A percentile compares a stretch with the other conserved stretches of the same genome.
Evolutionary conservation across 352 stramenopile species (phyloP).

Genomic region (Globisporangium carolinianum): DNA sequence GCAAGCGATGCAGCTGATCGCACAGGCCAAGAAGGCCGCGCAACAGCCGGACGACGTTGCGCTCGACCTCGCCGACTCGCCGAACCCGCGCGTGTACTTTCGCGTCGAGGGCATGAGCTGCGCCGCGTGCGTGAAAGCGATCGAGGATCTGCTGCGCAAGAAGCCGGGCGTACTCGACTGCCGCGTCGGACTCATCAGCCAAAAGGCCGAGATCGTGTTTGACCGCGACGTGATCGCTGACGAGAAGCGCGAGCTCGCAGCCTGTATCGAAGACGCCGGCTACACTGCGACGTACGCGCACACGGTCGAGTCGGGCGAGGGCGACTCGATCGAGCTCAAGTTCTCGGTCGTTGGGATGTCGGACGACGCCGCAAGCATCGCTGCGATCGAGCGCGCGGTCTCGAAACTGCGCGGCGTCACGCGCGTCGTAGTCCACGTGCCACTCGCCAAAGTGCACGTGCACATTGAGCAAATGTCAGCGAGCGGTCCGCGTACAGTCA

Average conservation of each 20-base stretch:
- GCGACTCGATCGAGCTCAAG: slow-evolving; percentile 76
- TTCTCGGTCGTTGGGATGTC: slow-evolving; percentile 72
- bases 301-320: slow-evolving; percentile 63
- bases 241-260: slow-evolving; percentile 33
- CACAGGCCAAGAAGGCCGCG: slow-evolving; percentile 24
- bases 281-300: slow-evolving; percentile 79
- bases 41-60: slow-evolving; percentile 19
- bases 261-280: slow-evolving; percentile 66
- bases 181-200: slow-evolving; percentile 77
- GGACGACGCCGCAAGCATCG: slow-evolving; percentile 47
- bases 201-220: slow-evolving; percentile 83
- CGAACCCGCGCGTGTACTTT: slow-evolving; percentile 71
- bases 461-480: slow-evolving; percentile 74
- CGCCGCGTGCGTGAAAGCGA: slow-evolving; percentile 81
- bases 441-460: slow-evolving; percentile 65
- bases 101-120: slow-evolving; percentile 84
- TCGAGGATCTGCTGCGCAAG: slow-evolving; percentile 71
- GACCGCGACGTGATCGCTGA: slow-evolving; percentile 62
- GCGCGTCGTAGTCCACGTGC: slow-evolving; percentile 58
- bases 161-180: slow-evolving; percentile 61
- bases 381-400: slow-evolving; percentile 63
- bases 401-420: slow-evolving; percentile 60
- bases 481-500: slow-evolving; percentile 62
- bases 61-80: slow-evolving; percentile 25
- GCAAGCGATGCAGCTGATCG: slow-evolving; percentile 46